These are phyloP conservation scores for Xylariales sp. DNA, from an alignment of 2,329 filamentous ascomycete species.

Conservation along the genomic window DNA sequence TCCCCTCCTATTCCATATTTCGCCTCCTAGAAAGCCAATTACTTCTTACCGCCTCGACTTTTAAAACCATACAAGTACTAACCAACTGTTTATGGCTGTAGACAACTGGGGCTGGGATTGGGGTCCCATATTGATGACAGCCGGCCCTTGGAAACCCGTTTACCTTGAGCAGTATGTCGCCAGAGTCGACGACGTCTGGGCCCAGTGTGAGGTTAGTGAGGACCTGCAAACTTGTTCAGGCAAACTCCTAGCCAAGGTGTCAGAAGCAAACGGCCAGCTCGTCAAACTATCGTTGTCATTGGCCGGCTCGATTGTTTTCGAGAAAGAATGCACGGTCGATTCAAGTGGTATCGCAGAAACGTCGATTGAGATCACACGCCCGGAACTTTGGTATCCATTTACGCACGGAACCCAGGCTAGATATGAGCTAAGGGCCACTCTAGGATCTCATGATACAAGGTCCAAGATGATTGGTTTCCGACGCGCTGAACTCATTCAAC, in stretches of 20 bases:
- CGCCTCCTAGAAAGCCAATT: neutral
- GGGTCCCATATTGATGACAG: slow-evolving; percentile 72
- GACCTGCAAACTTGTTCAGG: slow-evolving; percentile 55
- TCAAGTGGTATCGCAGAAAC: slow-evolving; percentile 38
- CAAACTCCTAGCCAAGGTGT: slow-evolving; percentile 53
- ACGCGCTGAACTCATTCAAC: slow-evolving; percentile 59
- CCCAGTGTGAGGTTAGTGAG: slow-evolving; percentile 51
- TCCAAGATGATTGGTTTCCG: slow-evolving; percentile 68
- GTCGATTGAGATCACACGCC: slow-evolving; percentile 55
- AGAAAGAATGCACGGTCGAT: slow-evolving; percentile 38
- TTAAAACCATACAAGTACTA: neutral
- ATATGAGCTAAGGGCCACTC: slow-evolving; percentile 57
- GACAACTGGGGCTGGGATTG: slow-evolving; percentile 75
- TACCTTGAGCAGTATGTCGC: slow-evolving; percentile 71
- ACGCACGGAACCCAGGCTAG: slow-evolving; percentile 58
- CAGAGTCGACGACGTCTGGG: slow-evolving; percentile 68
- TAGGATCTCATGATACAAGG: slow-evolving; percentile 38
- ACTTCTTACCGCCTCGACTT: neutral
- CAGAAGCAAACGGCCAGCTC: slow-evolving; percentile 47
- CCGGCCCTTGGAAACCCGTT: slow-evolving; percentile 75
- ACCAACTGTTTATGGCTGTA: slow-evolving; percentile 6
- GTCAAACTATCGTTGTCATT: slow-evolving; percentile 47
- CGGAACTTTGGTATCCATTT: slow-evolving; percentile 58
- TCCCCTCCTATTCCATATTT: neutral
- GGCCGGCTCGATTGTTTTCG: slow-evolving; percentile 36